These are phyloP conservation scores for Plasmodium gaboni DNA, from an alignment of 169 alveolate genomes.

Conservation along the genomic window DNA sequence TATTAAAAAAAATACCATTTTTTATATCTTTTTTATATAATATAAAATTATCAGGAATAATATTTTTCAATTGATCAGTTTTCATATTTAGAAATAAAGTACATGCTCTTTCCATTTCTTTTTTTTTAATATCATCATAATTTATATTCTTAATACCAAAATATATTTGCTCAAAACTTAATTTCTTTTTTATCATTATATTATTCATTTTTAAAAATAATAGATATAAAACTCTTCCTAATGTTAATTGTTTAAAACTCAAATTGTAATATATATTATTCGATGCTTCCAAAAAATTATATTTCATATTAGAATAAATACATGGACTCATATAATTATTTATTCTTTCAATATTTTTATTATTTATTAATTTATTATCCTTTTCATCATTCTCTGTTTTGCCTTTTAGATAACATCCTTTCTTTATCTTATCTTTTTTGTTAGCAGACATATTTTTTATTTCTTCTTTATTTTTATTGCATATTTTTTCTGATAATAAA, in stretches of 20 bases:
- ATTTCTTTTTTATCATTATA: conserved; percentile 24
- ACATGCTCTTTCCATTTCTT: conserved; percentile 68
- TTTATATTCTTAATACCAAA: conserved; percentile 49
- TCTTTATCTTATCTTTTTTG: background rate
- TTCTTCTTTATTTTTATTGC: no score
- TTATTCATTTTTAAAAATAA: conserved; percentile 56
- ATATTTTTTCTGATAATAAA: no score
- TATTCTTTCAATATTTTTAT: background rate
- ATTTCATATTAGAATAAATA: background rate
- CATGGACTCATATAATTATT: background rate
- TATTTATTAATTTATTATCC: background rate
- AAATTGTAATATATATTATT: conserved; percentile 11
- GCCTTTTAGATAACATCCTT: background rate
- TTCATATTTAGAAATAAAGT: conserved; percentile 26
- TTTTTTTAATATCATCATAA: conserved; percentile 46
- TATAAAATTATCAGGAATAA: conserved; percentile 68
- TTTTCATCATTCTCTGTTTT: background rate
- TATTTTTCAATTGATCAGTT: background rate
- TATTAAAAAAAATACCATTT: conserved; percentile 41
- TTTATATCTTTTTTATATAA: conserved; percentile 28
- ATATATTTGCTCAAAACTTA: conserved; percentile 51
- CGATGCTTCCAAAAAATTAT: background rate
- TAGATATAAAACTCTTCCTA: conserved; percentile 32
- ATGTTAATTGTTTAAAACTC: conserved; percentile 23
- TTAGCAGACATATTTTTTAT: background rate